These are phyloP conservation scores for Phanerodontia chrysosporium DNA, from an alignment of 768 basidiomycete genomes.

Conservation along the genomic window DNA sequence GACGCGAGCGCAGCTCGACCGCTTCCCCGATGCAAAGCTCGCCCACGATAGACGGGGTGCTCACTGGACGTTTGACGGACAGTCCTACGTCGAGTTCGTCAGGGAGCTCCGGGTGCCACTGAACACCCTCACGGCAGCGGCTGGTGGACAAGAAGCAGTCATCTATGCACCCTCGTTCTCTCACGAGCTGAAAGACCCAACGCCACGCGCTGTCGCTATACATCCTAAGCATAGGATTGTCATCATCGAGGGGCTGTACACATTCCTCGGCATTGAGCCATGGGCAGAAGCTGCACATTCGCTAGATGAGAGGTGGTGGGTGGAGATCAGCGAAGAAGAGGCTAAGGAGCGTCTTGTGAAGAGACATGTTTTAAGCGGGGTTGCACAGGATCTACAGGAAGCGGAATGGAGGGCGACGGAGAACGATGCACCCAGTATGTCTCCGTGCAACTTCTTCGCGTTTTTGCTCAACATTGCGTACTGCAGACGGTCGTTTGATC, in stretches of 20 bases:
- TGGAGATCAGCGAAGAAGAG: constrained; percentile 52
- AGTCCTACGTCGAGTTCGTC: constrained; percentile 68
- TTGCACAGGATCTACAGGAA: constrained; percentile 59
- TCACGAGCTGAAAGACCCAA: constrained; percentile 85
- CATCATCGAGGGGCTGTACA: constrained; percentile 88
- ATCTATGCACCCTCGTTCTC: constrained; percentile 80
- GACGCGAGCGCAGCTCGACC: constrained; percentile 71
- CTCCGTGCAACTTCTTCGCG: neutral
- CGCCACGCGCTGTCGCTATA: constrained; percentile 53
- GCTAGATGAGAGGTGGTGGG: constrained; percentile 78
- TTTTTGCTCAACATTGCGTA: neutral
- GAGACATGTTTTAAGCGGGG: constrained; percentile 75
- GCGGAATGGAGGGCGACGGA: constrained; percentile 68
- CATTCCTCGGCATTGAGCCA: constrained; percentile 64
- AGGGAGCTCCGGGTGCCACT: constrained; percentile 42
- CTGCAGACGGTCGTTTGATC: constrained; percentile 42
- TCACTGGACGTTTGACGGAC: constrained; percentile 88
- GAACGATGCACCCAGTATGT: constrained; percentile 37
- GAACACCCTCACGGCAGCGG: neutral
- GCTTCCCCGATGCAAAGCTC: constrained; percentile 67
- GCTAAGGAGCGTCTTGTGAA: constrained; percentile 59
- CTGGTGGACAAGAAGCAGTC: constrained; percentile 4
- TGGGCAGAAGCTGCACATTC: constrained; percentile 64
- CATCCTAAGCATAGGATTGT: constrained; percentile 68
- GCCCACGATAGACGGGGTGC: constrained; percentile 80